Conservation (phyloP, 129 eudicot genomes). For the Solidago caesia region DNA sequence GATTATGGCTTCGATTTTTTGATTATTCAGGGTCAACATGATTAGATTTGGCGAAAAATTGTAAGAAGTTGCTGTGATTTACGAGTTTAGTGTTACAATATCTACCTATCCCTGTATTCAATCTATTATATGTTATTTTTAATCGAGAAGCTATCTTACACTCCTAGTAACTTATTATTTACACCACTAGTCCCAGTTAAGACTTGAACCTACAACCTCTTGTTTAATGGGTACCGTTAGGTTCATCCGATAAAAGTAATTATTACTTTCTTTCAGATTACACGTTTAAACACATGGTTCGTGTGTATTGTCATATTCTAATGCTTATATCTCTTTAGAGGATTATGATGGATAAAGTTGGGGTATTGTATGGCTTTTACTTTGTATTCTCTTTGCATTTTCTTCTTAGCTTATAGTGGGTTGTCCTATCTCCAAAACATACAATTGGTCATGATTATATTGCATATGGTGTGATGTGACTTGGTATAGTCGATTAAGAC, state of each 20-base stretch:
- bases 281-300: neutral
- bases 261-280: neutral
- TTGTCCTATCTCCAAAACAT: neutral
- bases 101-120: no score
- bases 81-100: no score
- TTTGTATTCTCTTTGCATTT: neutral
- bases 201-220: no score
- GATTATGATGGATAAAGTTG: constrained; percentile 8
- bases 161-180: no score
- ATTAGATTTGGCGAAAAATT: neutral
- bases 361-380: neutral
- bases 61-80: neutral
- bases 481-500: neutral
- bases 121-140: no score
- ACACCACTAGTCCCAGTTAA: no score
- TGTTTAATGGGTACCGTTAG: no score
- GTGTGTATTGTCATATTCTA: neutral
- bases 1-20: neutral
- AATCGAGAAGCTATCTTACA: no score
- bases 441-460: neutral
- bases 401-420: constrained; percentile 3
- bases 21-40: neutral
- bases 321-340: neutral
- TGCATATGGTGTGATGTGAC: constrained; percentile 12
- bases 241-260: no score